These are phyloP conservation scores for Globisporangium spiculum DNA, from an alignment of 352 stramenopile species.

Conservation along the genomic window DNA sequence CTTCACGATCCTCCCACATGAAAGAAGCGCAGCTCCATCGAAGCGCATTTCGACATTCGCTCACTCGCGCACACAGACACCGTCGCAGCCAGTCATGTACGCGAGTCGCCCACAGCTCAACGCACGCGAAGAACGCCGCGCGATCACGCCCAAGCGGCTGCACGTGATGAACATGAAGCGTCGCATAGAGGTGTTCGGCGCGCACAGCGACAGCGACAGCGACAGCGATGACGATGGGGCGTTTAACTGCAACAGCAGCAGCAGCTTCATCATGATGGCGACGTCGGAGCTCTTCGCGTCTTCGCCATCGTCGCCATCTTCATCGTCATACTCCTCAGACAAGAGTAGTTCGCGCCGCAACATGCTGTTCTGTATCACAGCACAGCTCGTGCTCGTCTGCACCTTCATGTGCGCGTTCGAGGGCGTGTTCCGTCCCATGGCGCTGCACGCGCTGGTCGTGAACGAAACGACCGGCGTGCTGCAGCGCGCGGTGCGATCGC, in stretches of 20 bases:
- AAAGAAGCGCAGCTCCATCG: background rate
- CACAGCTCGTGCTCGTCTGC: constrained; percentile 5
- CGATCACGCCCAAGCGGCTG: background rate
- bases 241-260: background rate
- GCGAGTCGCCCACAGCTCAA: background rate
- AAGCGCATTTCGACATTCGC: background rate
- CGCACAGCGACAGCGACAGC: background rate
- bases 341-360: background rate
- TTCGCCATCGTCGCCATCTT: background rate
- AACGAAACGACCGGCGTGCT: constrained; percentile 4
- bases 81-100: background rate
- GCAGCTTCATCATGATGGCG: background rate
- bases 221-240: background rate
- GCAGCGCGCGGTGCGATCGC: background rate
- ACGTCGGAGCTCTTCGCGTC: constrained; percentile 1
- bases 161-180: constrained; percentile 4
- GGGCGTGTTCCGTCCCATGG: background rate
- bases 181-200: constrained; percentile 4
- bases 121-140: background rate
- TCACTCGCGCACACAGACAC: background rate
- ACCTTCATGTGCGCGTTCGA: constrained; percentile 4
- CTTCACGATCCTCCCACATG: background rate
- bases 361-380: background rate
- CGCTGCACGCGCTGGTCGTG: background rate
- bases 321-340: background rate